Conservation (phyloP, 495 filamentous ascomycete genomes). For the Sabuloglossum arenarium region DNA sequence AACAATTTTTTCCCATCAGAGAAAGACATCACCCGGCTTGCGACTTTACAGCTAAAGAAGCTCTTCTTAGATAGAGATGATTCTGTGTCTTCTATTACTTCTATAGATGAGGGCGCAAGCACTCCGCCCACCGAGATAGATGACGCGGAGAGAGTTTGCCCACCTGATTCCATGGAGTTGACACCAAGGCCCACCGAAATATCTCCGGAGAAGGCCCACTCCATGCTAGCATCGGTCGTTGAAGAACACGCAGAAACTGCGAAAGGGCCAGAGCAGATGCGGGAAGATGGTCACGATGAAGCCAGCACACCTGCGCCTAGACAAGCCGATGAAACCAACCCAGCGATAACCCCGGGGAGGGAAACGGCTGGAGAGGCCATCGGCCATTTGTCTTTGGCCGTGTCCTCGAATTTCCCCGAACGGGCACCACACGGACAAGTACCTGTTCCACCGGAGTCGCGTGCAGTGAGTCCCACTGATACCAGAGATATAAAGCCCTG, state of each 20-base stretch:
- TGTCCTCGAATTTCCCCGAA: conserved; percentile 2
- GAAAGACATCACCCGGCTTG: conserved; percentile 85
- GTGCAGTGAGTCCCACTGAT: background rate
- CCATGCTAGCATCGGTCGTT: conserved; percentile 47
- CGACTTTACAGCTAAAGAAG: conserved; percentile 80
- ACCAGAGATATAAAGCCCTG: background rate
- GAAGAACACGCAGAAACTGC: conserved; percentile 31
- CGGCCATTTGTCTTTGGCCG: background rate
- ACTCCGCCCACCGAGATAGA: conserved; percentile 22
- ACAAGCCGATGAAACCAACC: background rate
- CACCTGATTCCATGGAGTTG: conserved; percentile 16
- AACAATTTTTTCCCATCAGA: conserved; percentile 88
- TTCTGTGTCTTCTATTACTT: conserved; percentile 44
- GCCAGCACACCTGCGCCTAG: background rate
- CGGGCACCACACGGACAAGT: background rate
- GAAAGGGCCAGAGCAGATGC: background rate
- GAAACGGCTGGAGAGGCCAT: background rate
- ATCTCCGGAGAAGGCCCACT: conserved; percentile 45
- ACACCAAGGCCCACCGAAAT: conserved; percentile 24
- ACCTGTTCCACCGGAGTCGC: background rate
- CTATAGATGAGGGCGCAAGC: conserved; percentile 31
- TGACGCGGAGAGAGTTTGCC: conserved; percentile 24
- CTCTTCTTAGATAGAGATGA: conserved; percentile 80
- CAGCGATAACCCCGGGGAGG: background rate
- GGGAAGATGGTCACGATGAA: background rate